These are phyloP conservation scores for Ceratocystis ficicola DNA, from an alignment of 2,329 filamentous ascomycete species.

Conservation along the genomic window DNA sequence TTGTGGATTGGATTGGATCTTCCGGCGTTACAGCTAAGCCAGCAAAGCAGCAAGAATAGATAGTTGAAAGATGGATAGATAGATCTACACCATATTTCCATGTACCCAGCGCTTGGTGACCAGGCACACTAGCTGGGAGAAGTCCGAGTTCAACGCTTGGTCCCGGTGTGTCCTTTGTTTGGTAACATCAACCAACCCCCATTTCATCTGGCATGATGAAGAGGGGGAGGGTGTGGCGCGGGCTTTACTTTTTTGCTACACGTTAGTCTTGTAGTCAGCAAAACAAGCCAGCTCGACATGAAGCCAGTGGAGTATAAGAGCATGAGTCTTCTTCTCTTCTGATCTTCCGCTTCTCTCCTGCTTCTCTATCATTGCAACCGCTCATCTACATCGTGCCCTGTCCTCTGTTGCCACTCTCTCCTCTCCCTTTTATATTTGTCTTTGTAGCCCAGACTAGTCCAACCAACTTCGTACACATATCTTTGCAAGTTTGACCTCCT, in stretches of 20 bases:
- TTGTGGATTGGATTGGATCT: neutral
- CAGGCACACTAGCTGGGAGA: neutral
- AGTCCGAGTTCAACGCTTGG: slow-evolving; percentile 8
- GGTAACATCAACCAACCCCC: slow-evolving; percentile 6
- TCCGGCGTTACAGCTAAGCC: slow-evolving; percentile 7
- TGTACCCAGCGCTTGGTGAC: neutral
- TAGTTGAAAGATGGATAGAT: neutral
- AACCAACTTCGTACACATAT: slow-evolving; percentile 8
- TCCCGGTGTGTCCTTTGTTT: slow-evolving; percentile 5
- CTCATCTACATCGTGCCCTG: slow-evolving; percentile 6
- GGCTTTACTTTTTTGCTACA: neutral
- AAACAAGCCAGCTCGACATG: neutral
- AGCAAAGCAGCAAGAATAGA: neutral
- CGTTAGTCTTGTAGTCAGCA: neutral
- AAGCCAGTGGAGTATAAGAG: slow-evolving; percentile 19
- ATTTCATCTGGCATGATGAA: neutral
- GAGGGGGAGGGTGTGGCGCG: neutral
- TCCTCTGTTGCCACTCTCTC: neutral
- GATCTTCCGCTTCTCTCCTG: slow-evolving; percentile 2
- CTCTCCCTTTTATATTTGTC: neutral
- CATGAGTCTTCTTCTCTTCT: slow-evolving; percentile 14
- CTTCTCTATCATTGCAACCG: slow-evolving; percentile 5
- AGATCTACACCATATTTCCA: neutral
- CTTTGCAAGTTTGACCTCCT: neutral
- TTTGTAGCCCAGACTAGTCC: neutral